Base-by-base conservation (phyloP, 1,284 basidiomycete species). In the Tilletia horrida region DNA sequence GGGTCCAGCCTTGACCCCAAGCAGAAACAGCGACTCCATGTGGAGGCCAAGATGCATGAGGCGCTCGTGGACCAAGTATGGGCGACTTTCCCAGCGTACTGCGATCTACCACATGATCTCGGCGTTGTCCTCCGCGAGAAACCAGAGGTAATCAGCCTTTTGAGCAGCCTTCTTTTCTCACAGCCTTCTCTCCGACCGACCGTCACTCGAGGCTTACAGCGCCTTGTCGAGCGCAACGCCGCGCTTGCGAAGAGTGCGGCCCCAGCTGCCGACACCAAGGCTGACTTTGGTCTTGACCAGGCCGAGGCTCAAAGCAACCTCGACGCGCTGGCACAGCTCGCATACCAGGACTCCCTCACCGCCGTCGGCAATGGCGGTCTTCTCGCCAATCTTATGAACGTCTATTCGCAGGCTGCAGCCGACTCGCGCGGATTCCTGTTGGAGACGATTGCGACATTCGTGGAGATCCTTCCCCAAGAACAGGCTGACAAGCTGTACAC, bases 361-460 rank as follows among this genome's bases (percentile, higher is more conserved):
- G 14, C 14, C 9, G 31, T 35, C 55, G 55, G 55, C 29, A 59
- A 59, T 4, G 55, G 55, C 29, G 55, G 55, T 40, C 94, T 96
- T 88, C 87, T 97, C 29, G 90, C 92, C 0, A 92, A 97, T 3
- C 85, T 97, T 55, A 95, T 97, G 85, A 97, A 99, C 80, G 89
- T 99, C n/a, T 97, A 97, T 82, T 87, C 90, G 69, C 93, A 88
- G 76, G 87, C 91, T 25, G 87, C 87, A 2, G 85, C 88, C 57
- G 92, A 95, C 71, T 87, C 86, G 57, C 87, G 92, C 61, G 89
- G 88, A 2, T 86, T 88, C 83, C 88, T 97, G n/a, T 91, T 92
- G 45, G 92, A 95, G 66, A 91, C 91, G 43, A 91, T 97, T 74
- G 87, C 86, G 23, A 85, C 87, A n/a, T 98, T 94, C 91, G 85